Evolutionary conservation across 2,329 filamentous ascomycete species (phyloP), one percentile per base, ranked within the genome.

Genomic region (Calonectria hongkongensis): DNA sequence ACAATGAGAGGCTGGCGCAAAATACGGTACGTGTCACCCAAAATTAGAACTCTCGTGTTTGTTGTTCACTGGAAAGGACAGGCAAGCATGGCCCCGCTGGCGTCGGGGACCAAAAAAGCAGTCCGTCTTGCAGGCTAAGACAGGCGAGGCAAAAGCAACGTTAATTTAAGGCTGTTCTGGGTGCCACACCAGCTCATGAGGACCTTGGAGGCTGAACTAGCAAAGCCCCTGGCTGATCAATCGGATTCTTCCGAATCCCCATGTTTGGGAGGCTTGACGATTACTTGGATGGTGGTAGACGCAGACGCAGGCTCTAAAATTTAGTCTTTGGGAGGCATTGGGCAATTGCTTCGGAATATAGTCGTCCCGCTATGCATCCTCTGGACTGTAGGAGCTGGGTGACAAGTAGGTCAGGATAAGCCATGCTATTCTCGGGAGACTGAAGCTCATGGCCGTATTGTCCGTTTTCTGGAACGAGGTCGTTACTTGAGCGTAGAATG

Each of bases 161-260:
- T 28, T 41, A 41, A 60, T 41, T 41, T 60, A 39, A 60, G 21
- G n/a, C 54, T 60, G 41, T 21, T 56, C 18, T 25, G 1, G n/a
- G 54, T 33, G 21, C n/a, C 21, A 16, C 54, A 25, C 2, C 33
- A 41, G 54, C 33, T 33, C 54, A 60, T 27, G n/a, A n/a, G 21
- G 33, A 21, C 12, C 3, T 27, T 21, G 2, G n/a, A 41, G n/a
- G 21, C 36, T 41, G 10, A 36, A 36, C 12, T 36, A 12, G 33
- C 33, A 36, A 36, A 9, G n/a, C n/a, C 6, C 7, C 6, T 21
- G 18, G 43, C 43, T 47, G n/a, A 10, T 48, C 45, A 25, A 48
- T 48, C 45, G 45, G 45, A 48, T 48, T 48, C n/a, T 48, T 25
- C 45, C 45, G n/a, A 48, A 48, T 25, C 45, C 45, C 45, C 45